Conservation (phyloP, 495 filamentous ascomycete genomes). For the Sabuloglossum arenarium region DNA sequence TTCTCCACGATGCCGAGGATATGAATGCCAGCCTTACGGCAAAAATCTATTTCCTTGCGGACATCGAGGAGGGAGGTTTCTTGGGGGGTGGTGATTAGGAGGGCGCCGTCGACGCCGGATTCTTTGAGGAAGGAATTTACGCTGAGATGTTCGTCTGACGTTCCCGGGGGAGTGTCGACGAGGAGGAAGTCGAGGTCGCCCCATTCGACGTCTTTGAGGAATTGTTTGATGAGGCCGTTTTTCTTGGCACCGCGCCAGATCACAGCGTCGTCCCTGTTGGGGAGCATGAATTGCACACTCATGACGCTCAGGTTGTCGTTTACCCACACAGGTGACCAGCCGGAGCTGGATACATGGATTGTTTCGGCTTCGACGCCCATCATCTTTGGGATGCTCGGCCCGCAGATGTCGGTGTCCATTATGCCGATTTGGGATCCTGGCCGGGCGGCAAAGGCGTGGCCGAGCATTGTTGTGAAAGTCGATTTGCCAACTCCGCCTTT, state of each 20-base stretch:
- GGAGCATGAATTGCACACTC: constrained; percentile 96
- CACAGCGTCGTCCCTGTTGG: constrained; percentile 74
- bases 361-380: constrained; percentile 87
- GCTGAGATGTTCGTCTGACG: constrained; percentile 81
- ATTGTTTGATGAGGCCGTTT: constrained; percentile 94
- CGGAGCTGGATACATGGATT: constrained; percentile 62
- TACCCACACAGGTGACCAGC: constrained; percentile 91
- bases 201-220: constrained; percentile 94
- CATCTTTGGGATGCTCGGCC: constrained; percentile 91
- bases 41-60: constrained; percentile 92
- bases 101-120: constrained; percentile 75
- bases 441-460: constrained; percentile 68
- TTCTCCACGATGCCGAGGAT: constrained; percentile 89
- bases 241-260: constrained; percentile 96
- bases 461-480: constrained; percentile 71
- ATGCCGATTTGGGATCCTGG: constrained; percentile 59
- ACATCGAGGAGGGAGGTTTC: constrained; percentile 88
- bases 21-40: constrained; percentile 75
- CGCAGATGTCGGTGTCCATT: constrained; percentile 95
- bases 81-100: constrained; percentile 86
- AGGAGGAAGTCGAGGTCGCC: constrained; percentile 82
- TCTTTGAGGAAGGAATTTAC: constrained; percentile 79
- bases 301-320: constrained; percentile 80
- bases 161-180: constrained; percentile 90
- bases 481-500: constrained; percentile 96